phyloP scores from a whole-genome alignment of 495 filamentous ascomycete species.

The Friedmanniomyces endolithicus region DNA sequence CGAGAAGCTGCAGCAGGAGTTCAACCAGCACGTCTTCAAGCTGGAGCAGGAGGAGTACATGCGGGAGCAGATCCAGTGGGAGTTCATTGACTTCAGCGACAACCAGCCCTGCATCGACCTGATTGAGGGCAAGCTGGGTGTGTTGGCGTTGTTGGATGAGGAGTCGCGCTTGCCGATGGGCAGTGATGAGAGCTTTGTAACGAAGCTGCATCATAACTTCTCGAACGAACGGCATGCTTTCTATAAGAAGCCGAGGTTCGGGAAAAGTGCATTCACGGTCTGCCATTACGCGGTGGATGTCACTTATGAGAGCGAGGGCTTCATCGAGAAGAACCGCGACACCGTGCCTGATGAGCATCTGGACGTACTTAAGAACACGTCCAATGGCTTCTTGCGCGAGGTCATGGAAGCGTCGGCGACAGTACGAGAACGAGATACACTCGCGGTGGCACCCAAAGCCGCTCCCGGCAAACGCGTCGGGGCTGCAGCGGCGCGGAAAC shows the following conservation, averaged over 20 bases:
- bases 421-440: constrained; percentile 78
- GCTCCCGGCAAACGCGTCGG: constrained; percentile 69
- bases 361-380: constrained; percentile 74
- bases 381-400: constrained; percentile 71
- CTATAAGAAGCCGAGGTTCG: constrained; percentile 96
- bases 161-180: constrained; percentile 95
- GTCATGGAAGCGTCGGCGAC: constrained; percentile 75
- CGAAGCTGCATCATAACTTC: constrained; percentile 92
- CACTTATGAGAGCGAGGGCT: constrained; percentile 98
- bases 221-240: constrained; percentile 84
- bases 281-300: constrained; percentile 98
- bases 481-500: constrained; percentile 87
- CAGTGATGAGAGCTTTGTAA: constrained; percentile 94
- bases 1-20: constrained; percentile 97
- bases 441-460: constrained; percentile 51
- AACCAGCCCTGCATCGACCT: constrained; percentile 99
- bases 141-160: constrained; percentile 86
- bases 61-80: constrained; percentile 95
- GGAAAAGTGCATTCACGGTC: constrained; percentile 94
- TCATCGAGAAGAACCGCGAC: constrained; percentile 99
- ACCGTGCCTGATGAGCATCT: constrained; percentile 98
- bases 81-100: constrained; percentile 98
- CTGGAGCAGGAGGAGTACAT: constrained; percentile 98
- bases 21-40: constrained; percentile 99
- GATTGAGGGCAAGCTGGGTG: constrained; percentile 92